Evolutionary conservation across 2,329 filamentous ascomycete genomes (phyloP).

Genomic region (Pseudogymnoascus sp.): DNA sequence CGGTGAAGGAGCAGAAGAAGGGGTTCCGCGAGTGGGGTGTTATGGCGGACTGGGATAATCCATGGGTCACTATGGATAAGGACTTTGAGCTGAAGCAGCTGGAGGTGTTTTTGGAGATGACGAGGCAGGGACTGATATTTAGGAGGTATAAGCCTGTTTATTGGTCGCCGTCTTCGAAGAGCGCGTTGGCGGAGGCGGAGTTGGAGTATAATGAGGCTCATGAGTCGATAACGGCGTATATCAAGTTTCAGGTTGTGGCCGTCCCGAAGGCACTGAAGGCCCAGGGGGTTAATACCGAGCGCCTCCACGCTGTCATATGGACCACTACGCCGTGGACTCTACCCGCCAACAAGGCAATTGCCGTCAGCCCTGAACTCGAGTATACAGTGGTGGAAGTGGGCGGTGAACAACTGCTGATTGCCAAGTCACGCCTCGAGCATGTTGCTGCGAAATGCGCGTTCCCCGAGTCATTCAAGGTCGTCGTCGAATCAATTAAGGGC

Average conservation of each 20-base stretch:
- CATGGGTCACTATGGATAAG: slow-evolving; percentile 72
- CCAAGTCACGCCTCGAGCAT: slow-evolving; percentile 58
- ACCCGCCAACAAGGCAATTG: slow-evolving; percentile 85
- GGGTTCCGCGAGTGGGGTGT: slow-evolving; percentile 66
- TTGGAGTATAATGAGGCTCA: slow-evolving; percentile 75
- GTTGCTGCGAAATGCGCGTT: slow-evolving; percentile 39
- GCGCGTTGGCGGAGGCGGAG: slow-evolving; percentile 76
- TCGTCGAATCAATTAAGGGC: slow-evolving; percentile 53
- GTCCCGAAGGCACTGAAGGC: slow-evolving; percentile 37
- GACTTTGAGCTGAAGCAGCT: slow-evolving; percentile 69
- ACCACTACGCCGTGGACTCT: slow-evolving; percentile 98
- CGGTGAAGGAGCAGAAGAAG: slow-evolving; percentile 64
- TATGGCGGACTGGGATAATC: slow-evolving; percentile 71
- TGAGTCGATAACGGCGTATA: slow-evolving; percentile 63
- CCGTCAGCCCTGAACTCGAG: slow-evolving; percentile 63
- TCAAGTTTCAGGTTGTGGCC: slow-evolving; percentile 62
- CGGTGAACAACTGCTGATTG: slow-evolving; percentile 58
- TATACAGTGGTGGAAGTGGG: slow-evolving; percentile 60
- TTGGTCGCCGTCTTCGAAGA: slow-evolving; percentile 73
- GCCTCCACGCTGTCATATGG: slow-evolving; percentile 77
- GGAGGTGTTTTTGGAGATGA: slow-evolving; percentile 66
- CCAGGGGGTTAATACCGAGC: slow-evolving; percentile 30
- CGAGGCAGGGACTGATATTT: slow-evolving; percentile 65
- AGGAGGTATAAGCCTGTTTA: slow-evolving; percentile 75
- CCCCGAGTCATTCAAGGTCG: slow-evolving; percentile 29